A percentile compares a stretch with the other conserved stretches of the same genome.
Conservation (phyloP, 768 basidiomycete genomes). For the Suillus clintonianus region DNA sequence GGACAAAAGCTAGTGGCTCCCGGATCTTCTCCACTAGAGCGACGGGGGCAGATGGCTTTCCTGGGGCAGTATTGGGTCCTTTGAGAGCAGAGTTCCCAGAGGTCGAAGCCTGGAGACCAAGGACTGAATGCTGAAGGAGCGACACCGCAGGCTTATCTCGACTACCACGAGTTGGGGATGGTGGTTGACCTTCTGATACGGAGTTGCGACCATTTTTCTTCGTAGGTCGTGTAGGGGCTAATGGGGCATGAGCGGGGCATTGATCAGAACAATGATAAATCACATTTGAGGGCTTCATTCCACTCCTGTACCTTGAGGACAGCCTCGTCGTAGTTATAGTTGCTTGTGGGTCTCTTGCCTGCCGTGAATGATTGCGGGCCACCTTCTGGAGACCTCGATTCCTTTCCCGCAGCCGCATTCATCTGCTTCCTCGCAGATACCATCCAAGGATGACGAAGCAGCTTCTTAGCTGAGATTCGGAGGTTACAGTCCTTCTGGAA, state of each 20-base stretch:
- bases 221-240: constrained; percentile 75
- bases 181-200: constrained; percentile 40
- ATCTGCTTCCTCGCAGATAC: constrained; percentile 77
- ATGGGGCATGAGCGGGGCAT: constrained; percentile 8
- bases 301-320: constrained; percentile 96
- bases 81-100: constrained; percentile 32
- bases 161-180: constrained; percentile 41
- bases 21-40: constrained; percentile 40
- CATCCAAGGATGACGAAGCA: constrained; percentile 97
- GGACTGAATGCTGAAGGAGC: constrained; percentile 32
- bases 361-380: constrained; percentile 27
- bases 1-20: constrained; percentile 62
- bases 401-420: constrained; percentile 35
- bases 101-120: constrained; percentile 36
- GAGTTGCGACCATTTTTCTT: constrained; percentile 56
- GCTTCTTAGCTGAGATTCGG: constrained; percentile 90
- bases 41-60: constrained; percentile 25
- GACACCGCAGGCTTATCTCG: constrained; percentile 28
- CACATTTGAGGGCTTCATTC: constrained; percentile 96
- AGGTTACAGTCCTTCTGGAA: constrained; percentile 98
- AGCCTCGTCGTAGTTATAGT: constrained; percentile 92
- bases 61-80: constrained; percentile 14
- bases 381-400: constrained; percentile 17
- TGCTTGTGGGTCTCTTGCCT: constrained; percentile 58
- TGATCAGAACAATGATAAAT: constrained; percentile 22